Evolutionary conservation across 805 yeast species (phyloP).

Genomic region (Barnettozyma salicaria): DNA sequence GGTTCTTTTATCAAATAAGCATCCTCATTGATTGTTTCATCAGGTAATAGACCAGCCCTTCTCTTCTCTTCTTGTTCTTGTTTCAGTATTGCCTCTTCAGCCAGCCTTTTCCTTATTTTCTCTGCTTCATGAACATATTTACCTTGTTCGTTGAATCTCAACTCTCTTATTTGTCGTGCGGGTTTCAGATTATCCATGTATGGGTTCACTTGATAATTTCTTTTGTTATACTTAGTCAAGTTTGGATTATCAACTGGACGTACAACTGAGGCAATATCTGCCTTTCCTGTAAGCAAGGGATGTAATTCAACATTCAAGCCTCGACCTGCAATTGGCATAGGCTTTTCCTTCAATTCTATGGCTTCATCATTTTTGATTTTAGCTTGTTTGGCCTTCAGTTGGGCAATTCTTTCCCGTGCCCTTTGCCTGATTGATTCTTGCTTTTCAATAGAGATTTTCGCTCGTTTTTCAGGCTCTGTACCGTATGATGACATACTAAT

Average conservation of each 20-base stretch:
- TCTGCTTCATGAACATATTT: constrained; percentile 44
- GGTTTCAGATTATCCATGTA: constrained; percentile 22
- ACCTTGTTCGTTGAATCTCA: constrained; percentile 56
- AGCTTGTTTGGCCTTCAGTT: constrained; percentile 8
- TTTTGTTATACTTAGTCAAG: constrained; percentile 16
- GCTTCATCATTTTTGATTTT: not conserved
- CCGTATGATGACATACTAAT: not conserved
- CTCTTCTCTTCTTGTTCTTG: constrained; percentile 29
- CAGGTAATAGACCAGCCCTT: constrained; percentile 45
- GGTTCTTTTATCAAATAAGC: constrained; percentile 43
- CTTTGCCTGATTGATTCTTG: constrained; percentile 8
- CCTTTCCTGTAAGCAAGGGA: constrained; percentile 25
- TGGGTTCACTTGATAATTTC: constrained; percentile 31
- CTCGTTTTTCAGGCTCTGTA: constrained; percentile 4
- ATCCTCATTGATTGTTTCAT: constrained; percentile 50
- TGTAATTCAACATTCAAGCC: constrained; percentile 27
- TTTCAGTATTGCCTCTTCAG: constrained; percentile 31
- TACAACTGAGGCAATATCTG: constrained; percentile 1
- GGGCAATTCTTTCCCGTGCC: constrained; percentile 14
- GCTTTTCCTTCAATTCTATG: too few species aligned
- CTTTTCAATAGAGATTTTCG: constrained; percentile 1
- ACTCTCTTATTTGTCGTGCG: constrained; percentile 31
- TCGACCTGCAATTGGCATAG: too few species aligned
- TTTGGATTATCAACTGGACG: constrained; percentile 22
- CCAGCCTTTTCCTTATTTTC: constrained; percentile 37